Base-by-base conservation (phyloP, 1,284 basidiomycete species). In the Rhodotorula sp. region DNA sequence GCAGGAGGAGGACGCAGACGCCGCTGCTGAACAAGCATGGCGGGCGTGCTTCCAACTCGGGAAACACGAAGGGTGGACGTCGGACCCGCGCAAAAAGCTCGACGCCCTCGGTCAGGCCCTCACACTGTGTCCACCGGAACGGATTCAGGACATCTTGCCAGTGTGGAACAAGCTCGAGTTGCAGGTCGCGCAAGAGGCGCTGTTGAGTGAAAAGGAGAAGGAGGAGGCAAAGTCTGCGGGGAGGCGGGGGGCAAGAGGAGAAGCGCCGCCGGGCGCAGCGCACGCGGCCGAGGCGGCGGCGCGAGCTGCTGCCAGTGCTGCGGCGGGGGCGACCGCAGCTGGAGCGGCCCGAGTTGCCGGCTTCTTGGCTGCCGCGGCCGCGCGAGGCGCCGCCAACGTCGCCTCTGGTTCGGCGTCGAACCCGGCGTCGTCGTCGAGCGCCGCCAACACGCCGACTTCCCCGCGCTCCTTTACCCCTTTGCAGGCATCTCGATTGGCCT, bases 41-140 rank as follows among this genome's bases (percentile, higher is more conserved):
- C 87, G 90, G 29, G 88, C 89, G 4, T 93, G 91, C 79, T 92
- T 89, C 82, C 90, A 91, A 80, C 86, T 97, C 3, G 93, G 92
- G 21, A 86, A 89, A 65, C 89, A 92, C 76, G 84, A 87, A 21
- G 91, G 91, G 77, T 93, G 90, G 77, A 79, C 85, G 2, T 89
- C 93, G 75, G 81, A 87, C 6, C 81, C 85, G n/a, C 43, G 57
- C 34, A 29, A 68, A 14, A 58, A 64, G 57, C 63, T 64, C 43
- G 43, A 64, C 26, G 85, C 96, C 1, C 82, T 97, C n/a, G 92
- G 91, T 5, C 87, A 88, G 68, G 91, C 93, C 5, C 83, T 97
- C 46, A 89, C 93, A 77, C 85, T 96, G n/a, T 95, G 92, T 79
- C 92, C 93, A 2, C 80, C 90, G 0, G 91, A 92, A 62, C 86